These are phyloP conservation scores for Mortierella polycephala DNA, from an alignment of 371 early-diverging fungal species.

Conservation along the genomic window DNA sequence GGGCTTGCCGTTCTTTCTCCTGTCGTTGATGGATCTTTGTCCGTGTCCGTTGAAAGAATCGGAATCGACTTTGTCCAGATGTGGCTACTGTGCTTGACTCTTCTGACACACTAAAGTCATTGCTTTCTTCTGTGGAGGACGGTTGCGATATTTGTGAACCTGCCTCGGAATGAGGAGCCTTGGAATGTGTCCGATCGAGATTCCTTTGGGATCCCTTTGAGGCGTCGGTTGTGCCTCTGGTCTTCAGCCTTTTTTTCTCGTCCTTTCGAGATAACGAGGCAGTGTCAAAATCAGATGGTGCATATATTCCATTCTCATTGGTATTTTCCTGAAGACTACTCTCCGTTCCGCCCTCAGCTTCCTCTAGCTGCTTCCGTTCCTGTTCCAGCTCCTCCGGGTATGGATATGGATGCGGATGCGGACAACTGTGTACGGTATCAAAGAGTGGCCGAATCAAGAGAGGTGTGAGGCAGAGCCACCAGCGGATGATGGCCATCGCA, in stretches of 20 bases:
- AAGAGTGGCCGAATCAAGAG: slow-evolving; percentile 31
- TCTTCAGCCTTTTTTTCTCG: too few relatives aligned
- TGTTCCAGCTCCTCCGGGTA: slow-evolving; percentile 41
- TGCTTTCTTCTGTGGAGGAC: too few relatives aligned
- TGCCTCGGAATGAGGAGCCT: too few relatives aligned
- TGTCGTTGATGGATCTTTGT: slow-evolving; percentile 4
- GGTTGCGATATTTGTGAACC: too few relatives aligned
- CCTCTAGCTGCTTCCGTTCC: slow-evolving; percentile 21
- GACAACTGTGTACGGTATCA: slow-evolving; percentile 50
- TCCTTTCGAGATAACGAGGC: too few relatives aligned
- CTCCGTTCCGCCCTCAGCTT: slow-evolving; percentile 1
- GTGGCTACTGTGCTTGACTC: background rate
- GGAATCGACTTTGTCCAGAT: slow-evolving; percentile 12
- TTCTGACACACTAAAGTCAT: background rate
- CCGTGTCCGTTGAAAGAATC: slow-evolving; percentile 18
- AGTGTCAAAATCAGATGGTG: too few relatives aligned
- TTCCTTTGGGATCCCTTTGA: background rate
- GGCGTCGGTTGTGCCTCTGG: too few relatives aligned
- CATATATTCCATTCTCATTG: background rate
- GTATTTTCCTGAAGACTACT: background rate
- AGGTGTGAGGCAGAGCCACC: slow-evolving; percentile 39
- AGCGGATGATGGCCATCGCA: slow-evolving; percentile 37
- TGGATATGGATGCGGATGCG: slow-evolving; percentile 45
- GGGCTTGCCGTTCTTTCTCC: slow-evolving; percentile 8
- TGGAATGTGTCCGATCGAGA: background rate